Conservation (phyloP, 1,139 yeast species). For the Meyerozyma athensensis region DNA sequence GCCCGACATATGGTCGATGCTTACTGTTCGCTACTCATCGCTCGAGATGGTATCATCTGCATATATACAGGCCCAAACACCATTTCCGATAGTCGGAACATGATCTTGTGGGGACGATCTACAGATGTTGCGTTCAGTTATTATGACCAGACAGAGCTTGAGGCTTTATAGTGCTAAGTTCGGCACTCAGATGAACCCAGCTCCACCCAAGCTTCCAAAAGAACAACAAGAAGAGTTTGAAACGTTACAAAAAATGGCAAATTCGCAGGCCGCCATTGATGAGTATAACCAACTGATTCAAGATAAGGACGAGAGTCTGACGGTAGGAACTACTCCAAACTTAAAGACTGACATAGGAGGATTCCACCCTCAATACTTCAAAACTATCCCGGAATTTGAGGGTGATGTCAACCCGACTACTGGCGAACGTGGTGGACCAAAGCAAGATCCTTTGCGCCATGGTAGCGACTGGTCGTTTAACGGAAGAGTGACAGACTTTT, state of each 20-base stretch:
- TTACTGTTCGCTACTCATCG: not conserved
- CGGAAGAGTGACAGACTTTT: constrained; percentile 95
- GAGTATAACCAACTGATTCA: constrained; percentile 55
- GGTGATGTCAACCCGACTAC: constrained; percentile 91
- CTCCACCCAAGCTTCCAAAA: constrained; percentile 81
- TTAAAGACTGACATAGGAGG: constrained; percentile 57
- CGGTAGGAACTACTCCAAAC: constrained; percentile 24
- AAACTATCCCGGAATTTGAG: constrained; percentile 90
- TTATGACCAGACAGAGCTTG: not conserved
- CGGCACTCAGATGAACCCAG: constrained; percentile 41
- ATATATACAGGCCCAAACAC: not conserved
- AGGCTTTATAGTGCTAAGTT: constrained; percentile 20
- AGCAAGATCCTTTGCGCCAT: constrained; percentile 90
- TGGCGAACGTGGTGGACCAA: constrained; percentile 98
- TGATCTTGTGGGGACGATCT: not conserved
- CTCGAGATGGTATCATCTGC: not conserved
- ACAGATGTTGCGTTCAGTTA: no score
- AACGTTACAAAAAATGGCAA: constrained; percentile 73
- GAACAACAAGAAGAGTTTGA: constrained; percentile 95
- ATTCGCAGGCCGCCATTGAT: constrained; percentile 74
- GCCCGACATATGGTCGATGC: not conserved
- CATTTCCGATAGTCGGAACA: not conserved
- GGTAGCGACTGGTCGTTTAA: constrained; percentile 88
- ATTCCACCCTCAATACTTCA: constrained; percentile 64
- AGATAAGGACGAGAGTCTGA: constrained; percentile 15